Evolutionary conservation across 1,284 basidiomycete genomes (phyloP), one percentile per base, ranked within the genome.

Genomic region (Apiotrichum siamense): DNA sequence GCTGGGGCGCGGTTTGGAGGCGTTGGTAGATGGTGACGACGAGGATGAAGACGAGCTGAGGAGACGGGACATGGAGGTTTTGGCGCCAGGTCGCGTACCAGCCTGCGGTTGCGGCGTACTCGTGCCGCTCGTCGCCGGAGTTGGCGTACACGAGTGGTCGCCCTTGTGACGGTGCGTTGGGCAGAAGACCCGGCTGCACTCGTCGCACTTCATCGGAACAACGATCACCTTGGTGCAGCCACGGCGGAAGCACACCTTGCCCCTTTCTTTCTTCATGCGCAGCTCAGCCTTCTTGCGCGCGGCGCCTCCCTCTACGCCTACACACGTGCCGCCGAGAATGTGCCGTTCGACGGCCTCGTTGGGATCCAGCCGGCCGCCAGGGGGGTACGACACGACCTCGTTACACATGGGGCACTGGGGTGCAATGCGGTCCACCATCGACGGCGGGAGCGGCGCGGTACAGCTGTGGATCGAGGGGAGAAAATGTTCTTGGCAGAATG

Each of bases 401-500:
- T 66, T 53, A 49, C 73, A 75, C 45, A 75, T 54, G 7, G 73
- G 73, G 42, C 73, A 75, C 39, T 63, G 56, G 0, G 73, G 73
- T 1, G 73, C 71, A 44, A 70, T 71, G 10, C 73, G 63, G 60
- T 75, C 69, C 31, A 69, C 55, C 64, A 70, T 69, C 20, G 63
- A 65, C 12, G 67, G 40, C 17, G 72, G 72, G 11, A 73, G 62
- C 1, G 70, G 71, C 3, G 69, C 58, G 0, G 61, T 64, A 48
- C 73, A 75, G 2, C 54, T 27, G 49, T 75, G 73, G 25, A 60
- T 57, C 7, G 65, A 64, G 17, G 72, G 69, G 3, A 70, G 64
- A 53, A 74, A 73, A 54, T 75, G 73, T 6, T 66, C 62, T 50
- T 71, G 70, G 55, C 73, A 75, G 59, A 64, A 75, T 21, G 72